Evolutionary conservation across 768 basidiomycete genomes (phyloP), one percentile per base, ranked within the genome.

Genomic region (Trametes villosa): DNA sequence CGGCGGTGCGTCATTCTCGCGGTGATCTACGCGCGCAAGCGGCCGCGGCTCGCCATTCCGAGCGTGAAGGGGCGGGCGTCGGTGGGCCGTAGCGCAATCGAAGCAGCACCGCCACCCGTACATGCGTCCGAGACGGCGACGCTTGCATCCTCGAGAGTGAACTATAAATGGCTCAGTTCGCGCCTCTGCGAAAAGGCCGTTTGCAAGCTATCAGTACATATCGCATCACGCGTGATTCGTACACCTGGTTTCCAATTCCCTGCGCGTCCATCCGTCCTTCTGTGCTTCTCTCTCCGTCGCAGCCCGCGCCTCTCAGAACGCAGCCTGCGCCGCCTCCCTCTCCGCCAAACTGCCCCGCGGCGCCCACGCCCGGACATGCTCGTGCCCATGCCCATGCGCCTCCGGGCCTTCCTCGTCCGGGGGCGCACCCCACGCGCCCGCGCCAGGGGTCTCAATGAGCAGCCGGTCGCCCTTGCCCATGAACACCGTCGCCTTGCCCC

Each of bases 381-480:
- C 64, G 15, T 66, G 57, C 17, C 55, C 61, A n/a, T 49, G 38
- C 30, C 38, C 29, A 20, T 55, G 60, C 29, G 56, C 71, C 9
- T 55, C 68, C 33, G 69, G 74, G 55, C 33, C 34, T 9, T 57
- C 63, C 20, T 20, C 57, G 18, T 60, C 66, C 22, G 27, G 48
- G 26, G 59, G 65, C 8, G 49, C 33, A 1, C 94, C 94, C 91
- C 91, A 96, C 3, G 86, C 95, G 8, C 95, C 95, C 9, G 89
- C 95, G 0, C 95, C 95, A 0, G 95, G 95, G 0, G 95, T 96
- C 76, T 94, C 87, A 49, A 96, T 86, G 59, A 88, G 66, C 60
- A 97, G 71, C 50, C 81, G 78, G 70, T 97, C 94, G 7, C 93
- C 91, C 67, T 92, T 91, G 36, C 92, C 91, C 89, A 96, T 94